Base-by-base conservation (phyloP, 2,329 filamentous ascomycete species). In the Diaporthe sp. region DNA sequence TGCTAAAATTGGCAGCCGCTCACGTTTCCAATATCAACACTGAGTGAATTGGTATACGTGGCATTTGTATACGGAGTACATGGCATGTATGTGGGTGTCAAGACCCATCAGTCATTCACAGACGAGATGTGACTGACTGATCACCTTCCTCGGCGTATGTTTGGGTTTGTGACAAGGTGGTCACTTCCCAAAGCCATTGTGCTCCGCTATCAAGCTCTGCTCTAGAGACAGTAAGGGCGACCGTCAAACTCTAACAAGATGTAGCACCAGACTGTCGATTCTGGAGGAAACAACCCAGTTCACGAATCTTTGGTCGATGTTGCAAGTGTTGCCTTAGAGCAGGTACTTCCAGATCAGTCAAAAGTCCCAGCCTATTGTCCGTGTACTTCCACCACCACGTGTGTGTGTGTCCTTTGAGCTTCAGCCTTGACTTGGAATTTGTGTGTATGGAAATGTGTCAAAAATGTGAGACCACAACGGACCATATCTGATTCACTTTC, bases 1-100 rank as follows among this genome's bases (percentile, higher is more conserved):
- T 53, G 46, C 65, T 68, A 39, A 68, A 53, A 39, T 53, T 68
- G 65, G 65, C 31, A 68, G 46, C 46, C 15, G 46, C 19, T 39
- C n/a, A 28, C 39, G 31, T 22, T 39, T 39, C n/a, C 65, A 53
- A 37, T 42, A 53, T 53, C 65, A 42, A 8, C 2, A 68, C 22
- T 37, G 46, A 42, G 12, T 25, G 15, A 53, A 39, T n/a, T 42
- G 46, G 34, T 19, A 68, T 68, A 68, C 65, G 65, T 68, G 65
- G 65, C 37, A 39, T 39, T 39, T 39, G 37, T 39, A 15, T 39
- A 39, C 34, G 34, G 34, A 34, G 34, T 68, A 68, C 65, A 49
- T 68, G 65, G 65, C 65, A 68, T 68, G 22, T 62, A 46, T 22
- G 44, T 49, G 44, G 44, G 44, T 49, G 44, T 19, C 19, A 44